Conservation (phyloP, 2,329 filamentous ascomycete genomes). For the Pyricularia grisea region DNA sequence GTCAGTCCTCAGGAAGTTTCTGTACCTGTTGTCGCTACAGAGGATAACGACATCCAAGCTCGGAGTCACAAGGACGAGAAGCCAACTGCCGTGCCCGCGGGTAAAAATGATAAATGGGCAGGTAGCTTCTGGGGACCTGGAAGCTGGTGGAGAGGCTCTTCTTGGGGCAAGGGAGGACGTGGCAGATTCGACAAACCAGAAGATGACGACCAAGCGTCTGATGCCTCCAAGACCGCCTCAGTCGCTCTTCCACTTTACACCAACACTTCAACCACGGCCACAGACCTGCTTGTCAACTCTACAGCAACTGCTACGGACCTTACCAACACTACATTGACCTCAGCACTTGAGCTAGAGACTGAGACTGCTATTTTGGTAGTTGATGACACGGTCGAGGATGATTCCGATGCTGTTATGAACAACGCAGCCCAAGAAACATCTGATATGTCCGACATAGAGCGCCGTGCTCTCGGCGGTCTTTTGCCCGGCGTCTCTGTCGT, state of each 20-base stretch:
- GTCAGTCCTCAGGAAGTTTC: neutral
- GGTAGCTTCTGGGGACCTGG: neutral
- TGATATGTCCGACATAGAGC: neutral
- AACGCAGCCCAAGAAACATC: neutral
- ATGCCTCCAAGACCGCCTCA: neutral
- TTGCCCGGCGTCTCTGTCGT: neutral
- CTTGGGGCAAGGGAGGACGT: neutral
- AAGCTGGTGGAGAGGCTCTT: neutral
- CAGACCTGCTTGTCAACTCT: neutral
- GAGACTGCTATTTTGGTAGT: neutral
- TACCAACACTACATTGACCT: neutral
- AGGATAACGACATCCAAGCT: neutral
- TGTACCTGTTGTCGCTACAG: neutral
- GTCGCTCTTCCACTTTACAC: neutral
- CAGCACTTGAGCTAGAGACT: neutral
- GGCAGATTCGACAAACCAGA: neutral
- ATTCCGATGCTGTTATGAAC: neutral
- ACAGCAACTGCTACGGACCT: neutral
- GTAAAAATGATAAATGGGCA: neutral
- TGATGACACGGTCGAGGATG: neutral
- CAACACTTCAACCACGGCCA: neutral
- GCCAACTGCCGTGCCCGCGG: neutral
- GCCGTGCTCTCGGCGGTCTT: neutral
- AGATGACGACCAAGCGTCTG: neutral
- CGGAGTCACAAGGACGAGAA: neutral